phyloP scores from a whole-genome alignment of 1,139 yeast species.

The Sugiyamaella japonica region DNA sequence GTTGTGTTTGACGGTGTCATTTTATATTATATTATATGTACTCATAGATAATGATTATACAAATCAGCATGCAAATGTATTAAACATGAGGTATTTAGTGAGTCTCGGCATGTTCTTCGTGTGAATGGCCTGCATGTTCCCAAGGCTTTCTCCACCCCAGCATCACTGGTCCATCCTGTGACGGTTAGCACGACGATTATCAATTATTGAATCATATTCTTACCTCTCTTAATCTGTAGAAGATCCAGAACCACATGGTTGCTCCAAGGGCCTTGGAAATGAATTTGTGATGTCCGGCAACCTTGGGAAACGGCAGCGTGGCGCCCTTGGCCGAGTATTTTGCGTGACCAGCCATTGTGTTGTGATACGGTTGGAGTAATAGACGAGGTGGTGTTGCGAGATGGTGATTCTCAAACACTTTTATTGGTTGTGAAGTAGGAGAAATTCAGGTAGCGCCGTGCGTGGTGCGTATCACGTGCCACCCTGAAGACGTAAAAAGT shows the following conservation, averaged over 20 bases:
- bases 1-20: background rate
- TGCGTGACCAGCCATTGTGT: constrained; percentile 34
- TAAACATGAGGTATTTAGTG: constrained; percentile 1
- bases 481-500: background rate
- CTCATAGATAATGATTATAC: background rate
- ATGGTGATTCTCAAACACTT: constrained; percentile 11
- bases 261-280: constrained; percentile 71
- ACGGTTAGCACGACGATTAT: constrained; percentile 20
- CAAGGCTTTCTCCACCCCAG: constrained; percentile 47
- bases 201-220: constrained; percentile 23
- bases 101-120: constrained; percentile 26
- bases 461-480: background rate
- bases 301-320: constrained; percentile 41
- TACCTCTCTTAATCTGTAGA: constrained; percentile 73
- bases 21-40: background rate
- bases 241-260: constrained; percentile 84
- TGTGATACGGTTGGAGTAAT: background rate
- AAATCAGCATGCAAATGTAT: background rate
- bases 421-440: constrained; percentile 1
- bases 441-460: constrained; percentile 3
- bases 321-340: constrained; percentile 40
- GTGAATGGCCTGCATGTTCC: constrained; percentile 40
- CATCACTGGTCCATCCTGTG: constrained; percentile 44
- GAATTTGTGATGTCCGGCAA: constrained; percentile 48
- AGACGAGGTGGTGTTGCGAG: background rate